Evolutionary conservation across 2,329 filamentous ascomycete genomes (phyloP), one percentile per base, ranked within the genome.

Genomic region (Didymella lethalis): DNA sequence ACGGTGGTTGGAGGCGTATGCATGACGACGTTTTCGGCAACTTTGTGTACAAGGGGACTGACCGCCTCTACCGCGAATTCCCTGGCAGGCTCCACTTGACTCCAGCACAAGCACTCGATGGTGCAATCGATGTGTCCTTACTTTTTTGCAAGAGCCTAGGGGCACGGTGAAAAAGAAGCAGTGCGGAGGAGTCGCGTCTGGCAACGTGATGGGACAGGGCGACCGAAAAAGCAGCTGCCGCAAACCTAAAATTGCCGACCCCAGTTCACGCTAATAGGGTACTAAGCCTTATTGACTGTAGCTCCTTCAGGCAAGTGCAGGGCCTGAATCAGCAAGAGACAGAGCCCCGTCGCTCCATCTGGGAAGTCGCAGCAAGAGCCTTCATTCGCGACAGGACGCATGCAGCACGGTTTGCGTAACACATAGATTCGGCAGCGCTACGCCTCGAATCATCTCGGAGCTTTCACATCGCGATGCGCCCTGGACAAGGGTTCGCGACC

Each of bases 401-500:
- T 61, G 63, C 60, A 59, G 54, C 63, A 67, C 61, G 64, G 64
- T 65, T 63, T 58, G 64, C 65, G 72, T 73, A 66, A 74, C 70
- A 70, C 66, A 67, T 64, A 63, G 58, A 58, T 61, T 59, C 62
- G 60, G 63, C 63, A 56, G 49, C 62, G 59, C 64, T 60, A 61
- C 54, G 55, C 57, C 58, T 66, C 60, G 49, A 68, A 60, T 45
- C 56, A 61, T 61, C 57, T 67, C 66, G 65, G 66, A 70, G 57
- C 48, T 56, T 68, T 66, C 64, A 52, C 65, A 64, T 65, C 62
- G 64, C 65, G 59, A 58, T 55, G 52, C 59, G 47, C 49, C 62
- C 61, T 67, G 64, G 62, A 67, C 61, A 65, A 69, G 77, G 76
- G 76, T 78, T 68, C 70, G 68, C 70, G 72, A 72, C 73, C 69